Conservation (phyloP, 2,329 filamentous ascomycete genomes). For the Colletotrichum sp. region DNA sequence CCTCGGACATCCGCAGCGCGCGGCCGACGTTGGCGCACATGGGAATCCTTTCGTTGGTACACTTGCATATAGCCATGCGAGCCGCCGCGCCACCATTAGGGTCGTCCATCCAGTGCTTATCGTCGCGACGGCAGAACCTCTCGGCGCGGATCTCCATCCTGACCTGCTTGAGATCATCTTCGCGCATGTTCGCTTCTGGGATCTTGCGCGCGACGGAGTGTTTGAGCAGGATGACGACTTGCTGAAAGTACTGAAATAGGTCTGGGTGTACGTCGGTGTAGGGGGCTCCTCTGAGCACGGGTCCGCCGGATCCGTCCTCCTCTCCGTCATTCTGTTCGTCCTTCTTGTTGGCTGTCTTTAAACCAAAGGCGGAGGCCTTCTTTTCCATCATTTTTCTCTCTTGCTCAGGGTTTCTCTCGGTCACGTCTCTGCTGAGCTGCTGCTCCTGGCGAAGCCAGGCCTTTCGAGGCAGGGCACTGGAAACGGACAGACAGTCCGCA, state of each 20-base stretch:
- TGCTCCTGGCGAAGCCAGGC: neutral
- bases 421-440: neutral
- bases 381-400: neutral
- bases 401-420: neutral
- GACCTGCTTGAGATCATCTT: fast-evolving
- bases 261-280: neutral
- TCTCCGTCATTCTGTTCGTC: neutral
- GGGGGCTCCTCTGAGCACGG: neutral
- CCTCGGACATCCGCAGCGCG: neutral
- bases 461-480: neutral
- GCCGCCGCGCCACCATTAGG: neutral
- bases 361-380: fast-evolving
- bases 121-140: neutral
- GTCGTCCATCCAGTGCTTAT: neutral
- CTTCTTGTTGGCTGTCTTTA: fast-evolving
- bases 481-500: neutral
- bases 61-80: no score
- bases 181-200: neutral
- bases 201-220: neutral
- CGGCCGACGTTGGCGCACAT: neutral
- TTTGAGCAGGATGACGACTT: neutral
- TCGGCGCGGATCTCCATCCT: neutral
- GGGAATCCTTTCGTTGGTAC: no score
- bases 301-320: neutral
- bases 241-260: neutral